A percentile compares a stretch with the other conserved stretches of the same genome.
These are phyloP conservation scores for Climacium dendroides DNA, from an alignment of 225 moss, liverwort and hornwort genomes.

Conservation along the genomic window DNA sequence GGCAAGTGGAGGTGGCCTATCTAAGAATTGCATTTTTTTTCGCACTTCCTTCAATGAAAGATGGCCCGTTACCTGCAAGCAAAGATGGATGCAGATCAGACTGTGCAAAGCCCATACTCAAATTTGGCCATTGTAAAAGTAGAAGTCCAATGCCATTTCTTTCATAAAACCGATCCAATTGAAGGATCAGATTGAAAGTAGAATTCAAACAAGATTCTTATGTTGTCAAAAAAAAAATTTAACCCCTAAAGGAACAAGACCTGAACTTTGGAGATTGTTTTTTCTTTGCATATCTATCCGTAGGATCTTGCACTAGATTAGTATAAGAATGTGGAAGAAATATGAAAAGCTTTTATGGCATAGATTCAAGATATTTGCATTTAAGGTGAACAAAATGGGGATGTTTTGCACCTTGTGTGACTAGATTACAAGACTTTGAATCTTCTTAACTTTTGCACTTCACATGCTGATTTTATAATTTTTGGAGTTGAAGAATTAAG, in stretches of 20 bases:
- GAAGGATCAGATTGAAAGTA: neutral
- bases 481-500: too few species aligned
- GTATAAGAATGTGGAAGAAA: neutral
- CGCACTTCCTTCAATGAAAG: neutral
- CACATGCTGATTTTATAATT: neutral
- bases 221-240: neutral
- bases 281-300: neutral
- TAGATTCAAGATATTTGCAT: neutral
- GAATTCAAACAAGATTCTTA: too few species aligned
- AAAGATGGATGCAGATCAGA: neutral
- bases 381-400: neutral
- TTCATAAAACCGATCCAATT: neutral
- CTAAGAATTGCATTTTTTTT: too few species aligned
- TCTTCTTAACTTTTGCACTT: neutral
- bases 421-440: neutral
- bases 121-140: neutral
- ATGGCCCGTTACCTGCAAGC: neutral
- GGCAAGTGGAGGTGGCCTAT: neutral
- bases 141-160: neutral
- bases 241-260: fast-evolving
- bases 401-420: neutral
- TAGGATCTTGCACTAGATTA: neutral
- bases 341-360: neutral
- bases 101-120: neutral
- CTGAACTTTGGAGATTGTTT: neutral